Evolutionary conservation across 768 basidiomycete species (phyloP).

Genomic region (Tricholoma sp.): DNA sequence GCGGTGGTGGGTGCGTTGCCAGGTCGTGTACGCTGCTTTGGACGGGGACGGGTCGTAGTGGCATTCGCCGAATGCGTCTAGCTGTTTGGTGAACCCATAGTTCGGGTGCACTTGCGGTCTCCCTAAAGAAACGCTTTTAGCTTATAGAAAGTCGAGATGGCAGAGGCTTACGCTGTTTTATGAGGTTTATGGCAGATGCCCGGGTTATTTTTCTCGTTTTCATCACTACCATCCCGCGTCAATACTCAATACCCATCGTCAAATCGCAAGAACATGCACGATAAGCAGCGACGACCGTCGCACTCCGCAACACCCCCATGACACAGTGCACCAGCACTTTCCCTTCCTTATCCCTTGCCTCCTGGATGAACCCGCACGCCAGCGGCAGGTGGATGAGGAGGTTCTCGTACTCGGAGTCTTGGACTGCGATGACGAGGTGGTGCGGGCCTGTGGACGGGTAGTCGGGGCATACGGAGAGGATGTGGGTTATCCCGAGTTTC

Average conservation of each 20-base stretch:
- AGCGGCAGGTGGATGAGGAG: slow-evolving; percentile 61
- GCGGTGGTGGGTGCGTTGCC: slow-evolving; percentile 52
- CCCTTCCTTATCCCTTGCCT: slow-evolving; percentile 47
- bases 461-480: slow-evolving; percentile 55
- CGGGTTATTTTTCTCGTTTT: slow-evolving; percentile 37
- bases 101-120: slow-evolving; percentile 36
- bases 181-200: slow-evolving; percentile 39
- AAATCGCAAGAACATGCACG: slow-evolving; percentile 29
- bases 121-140: background rate
- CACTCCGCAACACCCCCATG: slow-evolving; percentile 69
- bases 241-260: background rate
- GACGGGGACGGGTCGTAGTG: slow-evolving; percentile 37
- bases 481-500: slow-evolving; percentile 43
- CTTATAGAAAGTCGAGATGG: too few species aligned
- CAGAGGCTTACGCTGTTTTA: slow-evolving; percentile 48
- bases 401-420: slow-evolving; percentile 44
- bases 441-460: slow-evolving; percentile 37
- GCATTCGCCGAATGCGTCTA: slow-evolving; percentile 50
- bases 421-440: slow-evolving; percentile 35
- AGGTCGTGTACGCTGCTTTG: slow-evolving; percentile 45
- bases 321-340: slow-evolving; percentile 68
- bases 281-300: slow-evolving; percentile 54
- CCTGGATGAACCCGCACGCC: slow-evolving; percentile 58
- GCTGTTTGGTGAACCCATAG: slow-evolving; percentile 55
- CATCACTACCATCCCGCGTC: slow-evolving; percentile 37